Conservation (phyloP, 306 rosid genomes). For the Prunus armeniaca region DNA sequence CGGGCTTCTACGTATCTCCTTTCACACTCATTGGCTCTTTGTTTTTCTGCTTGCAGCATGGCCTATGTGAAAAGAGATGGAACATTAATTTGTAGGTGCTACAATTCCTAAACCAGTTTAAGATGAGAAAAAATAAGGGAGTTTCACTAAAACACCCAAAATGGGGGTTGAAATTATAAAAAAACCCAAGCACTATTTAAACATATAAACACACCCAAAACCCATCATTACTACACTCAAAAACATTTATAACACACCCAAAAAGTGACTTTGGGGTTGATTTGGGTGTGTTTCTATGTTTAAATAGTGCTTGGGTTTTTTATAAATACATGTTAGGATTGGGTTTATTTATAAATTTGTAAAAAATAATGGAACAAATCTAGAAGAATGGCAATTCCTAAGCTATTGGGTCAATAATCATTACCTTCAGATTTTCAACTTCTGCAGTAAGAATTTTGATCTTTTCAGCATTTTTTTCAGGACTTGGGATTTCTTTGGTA, state of each 20-base stretch:
- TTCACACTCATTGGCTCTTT: slow-evolving; percentile 68
- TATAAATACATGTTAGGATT: no score
- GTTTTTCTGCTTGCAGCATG: slow-evolving; percentile 60
- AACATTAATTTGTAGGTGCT: not conserved
- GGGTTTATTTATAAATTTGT: no score
- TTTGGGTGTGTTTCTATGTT: no score
- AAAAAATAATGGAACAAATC: not conserved
- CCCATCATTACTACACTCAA: no score
- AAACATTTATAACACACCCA: no score
- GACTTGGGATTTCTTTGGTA: slow-evolving; percentile 40
- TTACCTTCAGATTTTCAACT: slow-evolving; percentile 56
- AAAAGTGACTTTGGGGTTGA: no score
- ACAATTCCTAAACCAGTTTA: not conserved
- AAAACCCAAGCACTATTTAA: no score
- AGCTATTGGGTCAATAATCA: slow-evolving; percentile 13
- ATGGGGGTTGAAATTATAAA: no score
- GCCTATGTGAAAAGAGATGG: slow-evolving; percentile 42
- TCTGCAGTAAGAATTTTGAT: slow-evolving; percentile 11
- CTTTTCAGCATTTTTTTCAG: slow-evolving; percentile 45
- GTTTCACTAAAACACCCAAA: no score
- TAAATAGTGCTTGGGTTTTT: no score
- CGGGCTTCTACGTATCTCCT: slow-evolving; percentile 58
- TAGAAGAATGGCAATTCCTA: not conserved
- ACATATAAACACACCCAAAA: no score
- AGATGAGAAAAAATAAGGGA: not conserved